Percentiles rank a stretch among this genome's conserved stretches.
Evolutionary conservation across 768 basidiomycete genomes (phyloP).

Genomic region (Hysterangium stoloniferum): DNA sequence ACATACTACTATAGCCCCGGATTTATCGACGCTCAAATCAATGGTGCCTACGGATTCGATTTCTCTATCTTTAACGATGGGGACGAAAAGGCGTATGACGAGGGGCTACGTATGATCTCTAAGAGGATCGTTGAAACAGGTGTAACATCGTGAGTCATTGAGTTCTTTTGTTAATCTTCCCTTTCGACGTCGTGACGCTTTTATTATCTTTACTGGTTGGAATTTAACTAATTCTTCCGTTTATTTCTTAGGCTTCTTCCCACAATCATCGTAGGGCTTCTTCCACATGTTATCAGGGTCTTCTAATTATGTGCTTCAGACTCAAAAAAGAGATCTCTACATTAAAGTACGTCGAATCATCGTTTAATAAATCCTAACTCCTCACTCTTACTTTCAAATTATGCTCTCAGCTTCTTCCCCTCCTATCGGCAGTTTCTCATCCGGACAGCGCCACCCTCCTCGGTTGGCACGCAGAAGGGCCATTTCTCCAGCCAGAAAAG

Average conservation of each 20-base stretch:
- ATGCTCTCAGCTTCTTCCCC: conserved; percentile 40
- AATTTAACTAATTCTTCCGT: neutral
- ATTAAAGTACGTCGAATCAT: conserved; percentile 36
- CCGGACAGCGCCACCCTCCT: conserved; percentile 62
- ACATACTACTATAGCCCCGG: conserved; percentile 83
- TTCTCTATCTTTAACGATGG: conserved; percentile 76
- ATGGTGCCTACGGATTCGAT: conserved; percentile 84
- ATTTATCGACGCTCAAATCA: conserved; percentile 82
- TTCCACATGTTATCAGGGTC: too few species aligned
- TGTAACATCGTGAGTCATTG: conserved; percentile 68
- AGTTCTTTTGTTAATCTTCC: conserved; percentile 9
- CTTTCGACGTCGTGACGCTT: too few species aligned
- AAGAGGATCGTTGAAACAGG: conserved; percentile 80
- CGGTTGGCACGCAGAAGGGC: conserved; percentile 90
- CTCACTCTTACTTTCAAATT: neutral
- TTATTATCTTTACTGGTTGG: too few species aligned
- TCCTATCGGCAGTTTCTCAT: conserved; percentile 62
- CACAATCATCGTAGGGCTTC: conserved; percentile 61
- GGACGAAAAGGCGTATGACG: conserved; percentile 48
- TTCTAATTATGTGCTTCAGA: conserved; percentile 35
- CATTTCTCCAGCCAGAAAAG: conserved; percentile 76
- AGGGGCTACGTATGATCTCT: conserved; percentile 63
- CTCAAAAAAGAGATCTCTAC: conserved; percentile 70
- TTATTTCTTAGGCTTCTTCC: conserved; percentile 40
- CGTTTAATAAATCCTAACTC: neutral